phyloP scores from a whole-genome alignment of 345 rosid genomes.

The Citrus unshiu region DNA sequence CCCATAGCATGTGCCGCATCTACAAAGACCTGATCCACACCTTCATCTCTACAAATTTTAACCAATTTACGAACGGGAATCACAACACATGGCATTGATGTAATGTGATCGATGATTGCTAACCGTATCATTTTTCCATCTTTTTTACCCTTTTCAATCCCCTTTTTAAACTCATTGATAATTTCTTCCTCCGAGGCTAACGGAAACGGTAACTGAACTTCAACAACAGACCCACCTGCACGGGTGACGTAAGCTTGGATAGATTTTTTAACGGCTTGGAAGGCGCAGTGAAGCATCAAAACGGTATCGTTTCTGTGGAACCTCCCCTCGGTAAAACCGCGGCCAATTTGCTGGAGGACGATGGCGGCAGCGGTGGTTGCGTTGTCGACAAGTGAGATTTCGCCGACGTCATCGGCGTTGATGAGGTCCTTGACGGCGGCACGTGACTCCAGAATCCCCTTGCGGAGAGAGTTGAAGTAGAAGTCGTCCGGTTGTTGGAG shows the following conservation, averaged over 20 bases:
- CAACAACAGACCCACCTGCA: slow-evolving; percentile 60
- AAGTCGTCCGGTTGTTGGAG: slow-evolving; percentile 75
- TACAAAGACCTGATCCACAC: slow-evolving; percentile 67
- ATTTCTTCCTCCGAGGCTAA: slow-evolving; percentile 57
- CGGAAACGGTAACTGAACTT: slow-evolving; percentile 68
- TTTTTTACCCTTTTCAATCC: slow-evolving; percentile 42
- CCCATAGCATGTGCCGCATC: slow-evolving; percentile 81
- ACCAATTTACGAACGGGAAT: slow-evolving; percentile 59
- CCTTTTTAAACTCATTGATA: slow-evolving; percentile 45
- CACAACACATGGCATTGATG: slow-evolving; percentile 70
- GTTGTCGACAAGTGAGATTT: slow-evolving; percentile 74
- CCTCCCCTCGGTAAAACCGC: slow-evolving; percentile 54
- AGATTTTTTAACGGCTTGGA: slow-evolving; percentile 54
- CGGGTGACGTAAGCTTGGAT: slow-evolving; percentile 74
- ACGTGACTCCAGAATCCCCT: slow-evolving; percentile 55
- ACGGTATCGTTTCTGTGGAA: slow-evolving; percentile 47
- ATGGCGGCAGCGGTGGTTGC: slow-evolving; percentile 85
- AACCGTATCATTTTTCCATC: slow-evolving; percentile 55
- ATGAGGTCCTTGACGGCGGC: slow-evolving; percentile 49
- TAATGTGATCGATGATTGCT: slow-evolving; percentile 79
- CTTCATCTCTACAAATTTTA: slow-evolving; percentile 61
- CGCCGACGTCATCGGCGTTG: slow-evolving; percentile 64
- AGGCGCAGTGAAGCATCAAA: slow-evolving; percentile 63
- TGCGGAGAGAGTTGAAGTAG: slow-evolving; percentile 61
- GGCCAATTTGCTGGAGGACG: slow-evolving; percentile 65